Percentiles rank a stretch among this genome's conserved stretches.
Conservation (phyloP, 805 yeast species). For the Cyberlindnera samutprakarnensis region DNA sequence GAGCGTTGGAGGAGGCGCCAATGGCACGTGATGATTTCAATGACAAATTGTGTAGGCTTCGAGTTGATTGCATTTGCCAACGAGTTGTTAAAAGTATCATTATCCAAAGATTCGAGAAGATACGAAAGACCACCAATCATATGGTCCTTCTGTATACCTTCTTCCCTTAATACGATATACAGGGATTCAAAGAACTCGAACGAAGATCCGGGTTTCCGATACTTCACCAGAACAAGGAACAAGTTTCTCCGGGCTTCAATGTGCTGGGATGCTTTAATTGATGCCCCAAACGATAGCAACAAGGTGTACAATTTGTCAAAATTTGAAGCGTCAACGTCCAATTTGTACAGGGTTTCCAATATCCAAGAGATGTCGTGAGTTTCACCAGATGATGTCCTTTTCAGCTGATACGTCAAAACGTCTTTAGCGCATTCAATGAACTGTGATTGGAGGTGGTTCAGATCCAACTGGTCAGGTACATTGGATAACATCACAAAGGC, state of each 20-base stretch:
- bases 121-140: conserved; percentile 18
- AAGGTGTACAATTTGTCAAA: conserved; percentile 6
- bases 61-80: too few species aligned
- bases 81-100: conserved; percentile 5
- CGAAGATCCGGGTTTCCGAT: conserved; percentile 12
- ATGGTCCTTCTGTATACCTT: conserved; percentile 9
- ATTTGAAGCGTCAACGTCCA: conserved; percentile 9
- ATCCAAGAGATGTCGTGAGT: conserved; percentile 22
- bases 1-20: conserved; percentile 7
- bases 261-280: conserved; percentile 5
- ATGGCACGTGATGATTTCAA: conserved; percentile 18
- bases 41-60: too few species aligned
- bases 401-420: conserved; percentile 3
- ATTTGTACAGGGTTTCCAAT: conserved; percentile 21
- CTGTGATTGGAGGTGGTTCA: conserved; percentile 1
- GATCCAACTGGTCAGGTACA: not conserved
- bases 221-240: conserved; percentile 23
- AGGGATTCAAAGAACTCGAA: conserved; percentile 26
- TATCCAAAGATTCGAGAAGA: conserved; percentile 6
- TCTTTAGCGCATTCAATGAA: conserved; percentile 8
- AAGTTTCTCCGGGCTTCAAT: conserved; percentile 18
- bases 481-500: conserved; percentile 11
- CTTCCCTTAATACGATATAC: conserved; percentile 26
- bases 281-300: conserved; percentile 9
- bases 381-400: not conserved